Base-by-base conservation (phyloP, 2,329 filamentous ascomycete species). In the Ploettnerulaceae sp. region DNA sequence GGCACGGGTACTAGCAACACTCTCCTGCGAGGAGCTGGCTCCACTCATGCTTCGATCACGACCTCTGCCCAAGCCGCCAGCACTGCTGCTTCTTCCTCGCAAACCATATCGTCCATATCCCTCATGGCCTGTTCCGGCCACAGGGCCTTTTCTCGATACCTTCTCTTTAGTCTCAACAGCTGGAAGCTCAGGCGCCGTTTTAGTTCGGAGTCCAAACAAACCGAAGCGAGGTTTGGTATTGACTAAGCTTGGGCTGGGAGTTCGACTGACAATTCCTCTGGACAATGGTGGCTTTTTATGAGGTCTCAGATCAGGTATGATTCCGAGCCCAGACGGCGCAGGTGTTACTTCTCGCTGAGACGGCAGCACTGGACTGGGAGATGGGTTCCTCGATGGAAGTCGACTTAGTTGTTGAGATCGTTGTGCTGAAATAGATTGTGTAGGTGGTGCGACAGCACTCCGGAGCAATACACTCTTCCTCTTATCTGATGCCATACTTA, bases 111-210 rank as follows among this genome's bases (percentile, higher is more conserved):
- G 77, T 0, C 84, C 84, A 59, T 91, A 90, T 1, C 85, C 85
- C 68, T 97, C 91, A 60, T 97, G 89, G 0, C 91, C 91, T 28
- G 91, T 97, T n/a, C 91, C 91, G 31, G 91, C 91, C 12, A 77
- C 80, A 17, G 91, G 91, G 0, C 91, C 90, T 65, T 89, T 91
- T 21, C 85, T 77, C 18, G 70, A 51, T 6, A 70, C 61, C 53
- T 75, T 81, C 7, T 82, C 80, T 28, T 75, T 72, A 61, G 76
- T 80, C n/a, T 81, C 75, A 0, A 64, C 49, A 15, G 65, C 65
- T 8, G 67, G 50, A n/a, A 66, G 62, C 32, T 79, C 73, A 3
- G 76, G 63, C 1, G 77, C 72, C 0, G 77, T 73, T 64, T 88
- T 94, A 11, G 81, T 81, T 46, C 81, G 82, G 54, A 84, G 79